These are phyloP conservation scores for Rhizoctonia solani DNA, from an alignment of 1,284 basidiomycete species.

Conservation along the genomic window DNA sequence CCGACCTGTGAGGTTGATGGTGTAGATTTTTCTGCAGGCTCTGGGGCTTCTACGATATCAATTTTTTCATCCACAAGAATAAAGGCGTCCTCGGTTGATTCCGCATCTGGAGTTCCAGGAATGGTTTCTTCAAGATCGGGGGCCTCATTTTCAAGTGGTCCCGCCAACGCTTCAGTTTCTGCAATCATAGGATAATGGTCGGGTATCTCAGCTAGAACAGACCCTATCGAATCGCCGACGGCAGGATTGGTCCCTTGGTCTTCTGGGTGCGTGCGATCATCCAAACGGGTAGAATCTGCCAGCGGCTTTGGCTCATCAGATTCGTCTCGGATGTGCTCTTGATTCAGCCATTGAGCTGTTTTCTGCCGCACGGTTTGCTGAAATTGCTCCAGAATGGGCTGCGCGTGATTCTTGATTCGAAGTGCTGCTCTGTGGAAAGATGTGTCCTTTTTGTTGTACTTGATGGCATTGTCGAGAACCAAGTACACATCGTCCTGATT, in stretches of 20 bases:
- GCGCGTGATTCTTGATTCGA: conserved; percentile 64
- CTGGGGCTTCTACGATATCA: neutral
- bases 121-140: conserved; percentile 33
- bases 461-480: conserved; percentile 83
- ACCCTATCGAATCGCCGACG: no score
- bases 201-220: no score
- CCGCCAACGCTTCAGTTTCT: no score
- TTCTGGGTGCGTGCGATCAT: no score
- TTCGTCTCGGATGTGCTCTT: neutral
- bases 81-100: neutral
- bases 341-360: conserved; percentile 1
- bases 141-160: neutral
- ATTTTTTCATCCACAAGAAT: neutral
- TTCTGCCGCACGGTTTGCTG: conserved; percentile 42
- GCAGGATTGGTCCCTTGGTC: no score
- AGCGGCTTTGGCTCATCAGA: neutral
- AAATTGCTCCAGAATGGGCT: conserved; percentile 65
- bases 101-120: conserved; percentile 21
- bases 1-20: conserved; percentile 48
- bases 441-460: conserved; percentile 82
- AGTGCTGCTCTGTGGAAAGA: conserved; percentile 74
- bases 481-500: conserved; percentile 77
- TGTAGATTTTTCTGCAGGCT: neutral
- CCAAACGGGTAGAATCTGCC: no score
- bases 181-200: no score